Evolutionary conservation across 768 basidiomycete genomes (phyloP), one percentile per base, ranked within the genome.

Genomic region (Paxillus rubicundulus): DNA sequence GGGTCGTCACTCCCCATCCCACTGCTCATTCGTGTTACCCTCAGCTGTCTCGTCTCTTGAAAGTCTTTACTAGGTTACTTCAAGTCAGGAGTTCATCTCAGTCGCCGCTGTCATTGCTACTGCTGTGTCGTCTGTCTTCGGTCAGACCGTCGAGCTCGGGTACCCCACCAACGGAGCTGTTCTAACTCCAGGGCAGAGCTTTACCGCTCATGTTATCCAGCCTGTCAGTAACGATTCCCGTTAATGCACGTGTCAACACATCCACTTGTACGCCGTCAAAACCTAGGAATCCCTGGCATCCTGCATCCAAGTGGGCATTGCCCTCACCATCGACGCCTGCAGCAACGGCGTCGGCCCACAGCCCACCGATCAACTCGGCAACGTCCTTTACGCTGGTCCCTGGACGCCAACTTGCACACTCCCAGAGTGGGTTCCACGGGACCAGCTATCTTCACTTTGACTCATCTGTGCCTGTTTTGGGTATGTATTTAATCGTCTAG

Each of bases 401-500:
- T 69, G 63, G 62, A 60, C 46, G 0, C 67, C 68, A 4, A 60
- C 62, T n/a, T 2, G 20, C 0, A 13, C 62, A 66, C 20, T 0
- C n/a, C 2, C 39, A 38, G 6, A 57, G 57, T 13, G 66, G 64
- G 18, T 59, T 1, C 39, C 1, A 0, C 45, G 12, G 68, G 68
- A 47, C 61, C 50, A 24, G 66, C 68, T 30, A 54, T 68, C 36
- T 66, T 70, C 43, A 66, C 66, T 8, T 49, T 68, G 53, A 66
- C 63, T 0, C 68, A 68, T 28, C 50, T 66, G 10, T 64, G 68
- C 52, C 52, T 70, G 52, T 48, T 70, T 28, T 68, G 68, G 53
- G 65, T 67, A 45, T 13, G 62, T 55, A 17, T 4, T 18, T 36
- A 18, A 10, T 14, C 20, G 36, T 12, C n/a, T n/a, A 21, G 24